phyloP scores from a whole-genome alignment of 352 stramenopile species.

The Pythium myriotylum region DNA sequence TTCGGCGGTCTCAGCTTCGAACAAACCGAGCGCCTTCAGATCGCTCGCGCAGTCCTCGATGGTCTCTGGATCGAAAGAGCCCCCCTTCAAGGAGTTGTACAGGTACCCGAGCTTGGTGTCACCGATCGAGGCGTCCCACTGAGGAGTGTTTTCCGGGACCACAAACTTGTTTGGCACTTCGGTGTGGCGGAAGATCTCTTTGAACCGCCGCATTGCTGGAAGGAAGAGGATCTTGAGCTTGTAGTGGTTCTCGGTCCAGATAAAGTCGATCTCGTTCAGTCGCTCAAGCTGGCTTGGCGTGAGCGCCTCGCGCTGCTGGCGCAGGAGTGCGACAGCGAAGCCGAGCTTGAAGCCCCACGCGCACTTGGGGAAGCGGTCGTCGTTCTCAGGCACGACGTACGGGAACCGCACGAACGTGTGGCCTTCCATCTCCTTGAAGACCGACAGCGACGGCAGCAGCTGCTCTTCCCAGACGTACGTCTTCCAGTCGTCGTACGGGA shows the following conservation, averaged over 20 bases:
- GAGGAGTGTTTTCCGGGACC: conserved; percentile 24
- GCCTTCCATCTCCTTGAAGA: conserved; percentile 87
- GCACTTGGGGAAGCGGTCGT: conserved; percentile 78
- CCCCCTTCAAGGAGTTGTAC: conserved; percentile 20
- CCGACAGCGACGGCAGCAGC: conserved; percentile 69
- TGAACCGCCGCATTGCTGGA: conserved; percentile 37
- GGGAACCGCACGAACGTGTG: conserved; percentile 91
- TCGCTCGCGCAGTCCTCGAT: conserved; percentile 29
- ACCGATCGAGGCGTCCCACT: conserved; percentile 12
- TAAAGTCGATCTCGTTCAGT: conserved; percentile 66
- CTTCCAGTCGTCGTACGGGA: conserved; percentile 69
- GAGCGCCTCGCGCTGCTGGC: conserved; percentile 55
- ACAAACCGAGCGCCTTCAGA: conserved; percentile 51
- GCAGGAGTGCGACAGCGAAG: conserved; percentile 89
- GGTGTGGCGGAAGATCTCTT: conserved; percentile 39
- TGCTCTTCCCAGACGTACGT: conserved; percentile 75
- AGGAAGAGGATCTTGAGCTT: conserved; percentile 68
- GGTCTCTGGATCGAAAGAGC: conserved; percentile 22
- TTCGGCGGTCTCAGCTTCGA: conserved; percentile 30
- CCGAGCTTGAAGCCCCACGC: conserved; percentile 91
- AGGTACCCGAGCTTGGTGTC: conserved; percentile 31
- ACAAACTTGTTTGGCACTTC: conserved; percentile 43
- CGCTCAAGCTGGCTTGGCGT: conserved; percentile 29
- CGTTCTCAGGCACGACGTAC: conserved; percentile 82
- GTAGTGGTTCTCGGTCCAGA: conserved; percentile 72